These are phyloP conservation scores for Rhizopus arrhizus DNA, from an alignment of 371 early-diverging fungal genomes.

Conservation along the genomic window DNA sequence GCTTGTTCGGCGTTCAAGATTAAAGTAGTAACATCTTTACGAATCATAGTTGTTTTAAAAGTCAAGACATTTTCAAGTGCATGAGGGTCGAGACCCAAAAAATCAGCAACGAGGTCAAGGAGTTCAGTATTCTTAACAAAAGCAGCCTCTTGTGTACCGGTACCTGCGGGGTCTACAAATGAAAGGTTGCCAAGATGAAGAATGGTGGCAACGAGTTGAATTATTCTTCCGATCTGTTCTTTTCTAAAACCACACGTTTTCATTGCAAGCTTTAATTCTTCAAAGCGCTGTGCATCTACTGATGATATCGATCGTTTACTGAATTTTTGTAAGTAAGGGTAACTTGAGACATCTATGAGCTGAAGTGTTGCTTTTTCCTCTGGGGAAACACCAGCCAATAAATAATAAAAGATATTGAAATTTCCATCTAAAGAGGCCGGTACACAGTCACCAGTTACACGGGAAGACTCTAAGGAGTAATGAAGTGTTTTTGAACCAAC, in stretches of 20 bases:
- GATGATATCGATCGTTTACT: slow-evolving; percentile 16
- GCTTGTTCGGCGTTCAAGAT: slow-evolving; percentile 83
- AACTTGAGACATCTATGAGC: slow-evolving; percentile 24
- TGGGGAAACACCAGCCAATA: slow-evolving; percentile 59
- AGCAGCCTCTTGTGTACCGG: slow-evolving; percentile 67
- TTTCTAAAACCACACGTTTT: slow-evolving; percentile 81
- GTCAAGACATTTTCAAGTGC: slow-evolving; percentile 84
- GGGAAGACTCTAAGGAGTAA: slow-evolving; percentile 87
- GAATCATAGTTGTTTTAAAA: slow-evolving; percentile 80
- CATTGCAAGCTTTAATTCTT: slow-evolving; percentile 72
- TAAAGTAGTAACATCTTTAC: slow-evolving; percentile 84
- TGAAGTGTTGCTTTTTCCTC: slow-evolving; percentile 45
- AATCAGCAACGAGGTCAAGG: slow-evolving; percentile 80
- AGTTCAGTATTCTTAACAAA: slow-evolving; percentile 74
- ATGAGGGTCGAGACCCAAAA: slow-evolving; percentile 82
- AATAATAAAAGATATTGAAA: slow-evolving; percentile 92
- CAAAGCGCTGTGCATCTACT: slow-evolving; percentile 55
- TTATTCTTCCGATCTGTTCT: slow-evolving; percentile 79
- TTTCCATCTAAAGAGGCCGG: slow-evolving; percentile 67
- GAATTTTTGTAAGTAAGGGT: slow-evolving; percentile 26
- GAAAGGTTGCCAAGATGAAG: slow-evolving; percentile 88
- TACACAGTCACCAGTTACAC: slow-evolving; percentile 55
- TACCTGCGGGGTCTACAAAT: slow-evolving; percentile 68
- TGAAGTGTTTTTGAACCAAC: slow-evolving; percentile 78
- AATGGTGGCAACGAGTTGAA: slow-evolving; percentile 86